Evolutionary conservation across 2,329 filamentous ascomycete species (phyloP), one percentile per base, ranked within the genome.

Genomic region (Aspergillus sp.): DNA sequence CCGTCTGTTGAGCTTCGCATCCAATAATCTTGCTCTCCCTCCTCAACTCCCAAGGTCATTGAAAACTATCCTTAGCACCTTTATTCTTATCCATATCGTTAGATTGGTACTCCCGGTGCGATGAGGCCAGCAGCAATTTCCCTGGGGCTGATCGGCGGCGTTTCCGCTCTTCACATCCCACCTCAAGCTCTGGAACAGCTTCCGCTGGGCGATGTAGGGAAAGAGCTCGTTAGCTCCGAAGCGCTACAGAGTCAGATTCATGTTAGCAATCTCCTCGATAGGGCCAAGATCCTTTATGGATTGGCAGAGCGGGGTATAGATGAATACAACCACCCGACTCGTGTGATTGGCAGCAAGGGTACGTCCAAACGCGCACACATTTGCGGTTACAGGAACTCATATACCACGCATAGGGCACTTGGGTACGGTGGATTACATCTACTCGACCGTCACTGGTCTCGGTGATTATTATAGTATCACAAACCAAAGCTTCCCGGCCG

Each of bases 341-440:
- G 89, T 57, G 89, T 91, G 23, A 91, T 91, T 66, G 89, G 89
- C 31, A 89, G 87, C 64, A 71, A 83, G 72, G 87, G 87, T 87
- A 76, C 46, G 61, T 52, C 34, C 47, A 7, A 54, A 34, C 1
- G n/a, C 22, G 25, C 46, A 19, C 19, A 47, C 22, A 25, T 15
- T 46, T n/a, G 22, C 31, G 17, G 17, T 41, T 41, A 4, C 38
- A 56, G n/a, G 30, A 31, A 53, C 43, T 45, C 25, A 57, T 53
- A 52, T 25, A 28, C 25, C 22, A 22, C 19, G n/a, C n/a, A 11
- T 51, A 69, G 88, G 88, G 23, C 89, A 91, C 69, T 68, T 79
- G 25, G 85, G 80, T 23, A 91, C 89, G 0, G 75, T 91, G 46
- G 79, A 85, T 50, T 91, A 90, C 73, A 85, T 91, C 67, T 81